Evolutionary conservation across 1,139 yeast species (phyloP).

Genomic region (Yamadazyma diddensiae): DNA sequence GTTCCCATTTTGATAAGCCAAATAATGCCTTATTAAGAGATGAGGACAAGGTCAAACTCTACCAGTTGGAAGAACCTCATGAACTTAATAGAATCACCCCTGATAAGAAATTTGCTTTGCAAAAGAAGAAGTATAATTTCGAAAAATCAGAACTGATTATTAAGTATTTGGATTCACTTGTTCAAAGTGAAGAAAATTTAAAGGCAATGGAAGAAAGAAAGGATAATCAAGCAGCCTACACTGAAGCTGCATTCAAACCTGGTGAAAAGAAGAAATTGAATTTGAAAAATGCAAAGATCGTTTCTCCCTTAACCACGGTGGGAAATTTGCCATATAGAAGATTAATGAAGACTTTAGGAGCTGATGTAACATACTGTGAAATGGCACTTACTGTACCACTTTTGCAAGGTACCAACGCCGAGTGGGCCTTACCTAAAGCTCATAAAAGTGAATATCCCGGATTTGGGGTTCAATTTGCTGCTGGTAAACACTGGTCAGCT

Average conservation of each 20-base stretch:
- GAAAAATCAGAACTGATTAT: conserved; percentile 53
- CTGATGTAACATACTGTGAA: conserved; percentile 91
- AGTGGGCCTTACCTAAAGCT: conserved; percentile 97
- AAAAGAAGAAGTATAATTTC: conserved; percentile 61
- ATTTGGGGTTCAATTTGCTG: conserved; percentile 91
- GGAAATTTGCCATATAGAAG: conserved; percentile 96
- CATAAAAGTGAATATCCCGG: conserved; percentile 81
- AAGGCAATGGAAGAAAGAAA: conserved; percentile 34
- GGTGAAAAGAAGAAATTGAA: conserved; percentile 78
- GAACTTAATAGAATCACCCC: conserved; percentile 67
- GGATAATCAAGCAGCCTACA: conserved; percentile 42
- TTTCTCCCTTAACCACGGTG: conserved; percentile 95
- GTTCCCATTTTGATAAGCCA: conserved; percentile 62
- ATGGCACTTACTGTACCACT: conserved; percentile 91
- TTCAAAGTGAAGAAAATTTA: conserved; percentile 35
- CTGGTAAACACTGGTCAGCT: conserved; percentile 91
- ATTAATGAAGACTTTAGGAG: conserved; percentile 86
- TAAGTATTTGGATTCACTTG: conserved; percentile 51
- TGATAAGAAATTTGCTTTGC: conserved; percentile 53
- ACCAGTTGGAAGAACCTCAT: conserved; percentile 26
- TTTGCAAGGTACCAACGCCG: conserved; percentile 85
- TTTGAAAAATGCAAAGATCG: conserved; percentile 72
- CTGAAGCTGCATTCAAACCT: conserved; percentile 75
- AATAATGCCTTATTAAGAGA: conserved; percentile 45
- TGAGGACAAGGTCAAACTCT: conserved; percentile 32